Evolutionary conservation across 176 grass and related monocot species (phyloP).

Genomic region (Rhynchospora pubera): DNA sequence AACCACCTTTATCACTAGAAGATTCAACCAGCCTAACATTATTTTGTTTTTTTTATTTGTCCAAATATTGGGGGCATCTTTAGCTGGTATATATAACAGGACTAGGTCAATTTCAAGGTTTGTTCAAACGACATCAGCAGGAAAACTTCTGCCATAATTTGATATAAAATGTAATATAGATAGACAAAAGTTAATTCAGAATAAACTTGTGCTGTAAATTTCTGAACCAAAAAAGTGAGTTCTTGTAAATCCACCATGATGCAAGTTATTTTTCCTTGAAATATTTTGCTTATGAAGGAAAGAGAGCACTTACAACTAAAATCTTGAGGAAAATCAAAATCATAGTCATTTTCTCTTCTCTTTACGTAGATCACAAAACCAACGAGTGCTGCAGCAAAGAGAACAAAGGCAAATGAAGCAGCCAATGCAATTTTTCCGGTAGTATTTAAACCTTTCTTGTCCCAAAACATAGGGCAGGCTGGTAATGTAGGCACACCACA

Average conservation of each 20-base stretch:
- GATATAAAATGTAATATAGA: neutral
- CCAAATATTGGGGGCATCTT: too few relatives aligned
- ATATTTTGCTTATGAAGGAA: neutral
- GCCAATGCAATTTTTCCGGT: constrained; percentile 82
- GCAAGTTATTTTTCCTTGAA: neutral
- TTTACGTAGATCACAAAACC: constrained; percentile 82
- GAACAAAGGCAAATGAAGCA: constrained; percentile 59
- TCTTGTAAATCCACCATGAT: neutral
- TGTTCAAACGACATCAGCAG: neutral
- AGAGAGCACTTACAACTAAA: constrained; percentile 69
- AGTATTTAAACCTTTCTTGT: constrained; percentile 74
- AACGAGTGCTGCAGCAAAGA: constrained; percentile 60
- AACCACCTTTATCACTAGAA: too few relatives aligned
- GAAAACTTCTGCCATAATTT: neutral
- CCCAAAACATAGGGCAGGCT: constrained; percentile 86
- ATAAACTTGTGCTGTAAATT: neutral
- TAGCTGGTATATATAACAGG: too few relatives aligned
- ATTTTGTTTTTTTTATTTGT: too few relatives aligned
- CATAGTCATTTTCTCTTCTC: constrained; percentile 65
- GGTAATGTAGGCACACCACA: constrained; percentile 89
- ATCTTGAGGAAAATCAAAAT: constrained; percentile 99
- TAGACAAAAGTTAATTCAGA: neutral
- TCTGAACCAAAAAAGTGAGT: neutral
- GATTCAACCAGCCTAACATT: too few relatives aligned
- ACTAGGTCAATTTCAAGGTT: neutral